phyloP scores from a whole-genome alignment of 164 flowering plant genomes.

The Euptelea pleiosperma region DNA sequence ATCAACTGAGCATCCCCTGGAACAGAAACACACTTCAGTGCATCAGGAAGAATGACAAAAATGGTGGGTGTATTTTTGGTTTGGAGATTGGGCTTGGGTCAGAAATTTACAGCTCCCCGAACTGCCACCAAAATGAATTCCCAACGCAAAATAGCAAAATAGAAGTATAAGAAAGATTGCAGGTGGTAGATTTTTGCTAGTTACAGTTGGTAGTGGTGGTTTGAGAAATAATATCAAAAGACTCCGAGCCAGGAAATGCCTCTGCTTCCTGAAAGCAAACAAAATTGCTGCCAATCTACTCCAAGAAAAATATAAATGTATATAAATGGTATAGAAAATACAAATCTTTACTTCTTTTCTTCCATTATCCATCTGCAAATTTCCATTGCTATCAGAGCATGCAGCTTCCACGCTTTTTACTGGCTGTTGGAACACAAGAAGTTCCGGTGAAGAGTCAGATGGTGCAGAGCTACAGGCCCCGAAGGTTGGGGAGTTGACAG shows the following conservation, averaged over 20 bases:
- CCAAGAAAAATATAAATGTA: not conserved
- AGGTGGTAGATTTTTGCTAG: not conserved
- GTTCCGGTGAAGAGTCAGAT: slow-evolving; percentile 7
- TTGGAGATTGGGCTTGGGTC: not conserved
- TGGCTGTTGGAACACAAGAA: slow-evolving; percentile 13
- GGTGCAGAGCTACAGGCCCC: slow-evolving; percentile 6
- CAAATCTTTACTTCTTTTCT: slow-evolving; percentile 18
- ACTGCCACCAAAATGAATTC: slow-evolving; percentile 2
- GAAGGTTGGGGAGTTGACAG: slow-evolving; percentile 8
- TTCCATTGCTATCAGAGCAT: slow-evolving; percentile 11
- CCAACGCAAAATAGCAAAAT: slow-evolving; percentile 7
- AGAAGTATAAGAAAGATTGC: not conserved
- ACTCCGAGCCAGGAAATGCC: slow-evolving; percentile 14
- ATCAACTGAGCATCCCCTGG: slow-evolving; percentile 15
- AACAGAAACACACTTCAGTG: slow-evolving; percentile 16
- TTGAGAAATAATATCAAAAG: slow-evolving; percentile 15
- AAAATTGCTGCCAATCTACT: not conserved
- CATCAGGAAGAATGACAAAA: slow-evolving; percentile 1
- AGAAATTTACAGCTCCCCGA: slow-evolving; percentile 5
- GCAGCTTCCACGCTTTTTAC: slow-evolving; percentile 12
- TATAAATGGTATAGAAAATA: not conserved
- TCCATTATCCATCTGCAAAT: slow-evolving; percentile 8
- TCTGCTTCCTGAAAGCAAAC: slow-evolving; percentile 20
- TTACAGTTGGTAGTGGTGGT: slow-evolving; percentile 9
- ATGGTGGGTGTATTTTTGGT: slow-evolving; percentile 3